Evolutionary conservation across 78 protist genomes (phyloP).

Genomic region (Protostelium mycophagum): DNA sequence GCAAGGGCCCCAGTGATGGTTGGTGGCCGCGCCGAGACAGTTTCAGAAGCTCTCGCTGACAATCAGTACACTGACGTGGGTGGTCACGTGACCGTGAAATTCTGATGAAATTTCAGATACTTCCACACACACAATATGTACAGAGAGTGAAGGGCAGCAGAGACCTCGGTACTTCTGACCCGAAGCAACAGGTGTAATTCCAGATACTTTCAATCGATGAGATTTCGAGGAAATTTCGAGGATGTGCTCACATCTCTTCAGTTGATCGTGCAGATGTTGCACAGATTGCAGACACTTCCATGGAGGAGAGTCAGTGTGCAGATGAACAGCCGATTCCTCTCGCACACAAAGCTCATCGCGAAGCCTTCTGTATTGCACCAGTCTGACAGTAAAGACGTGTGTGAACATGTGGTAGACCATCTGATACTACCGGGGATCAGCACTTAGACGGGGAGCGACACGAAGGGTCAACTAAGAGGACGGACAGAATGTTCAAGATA

Average conservation of each 20-base stretch:
- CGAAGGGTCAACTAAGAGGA: too few species aligned
- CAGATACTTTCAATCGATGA: too few species aligned
- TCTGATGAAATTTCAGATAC: not conserved
- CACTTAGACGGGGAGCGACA: too few species aligned
- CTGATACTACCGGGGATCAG: too few species aligned
- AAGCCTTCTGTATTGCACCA: not conserved
- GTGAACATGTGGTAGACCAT: not conserved
- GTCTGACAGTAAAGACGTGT: not conserved
- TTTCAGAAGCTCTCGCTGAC: not conserved
- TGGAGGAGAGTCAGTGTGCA: not conserved
- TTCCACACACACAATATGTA: not conserved
- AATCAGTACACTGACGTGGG: not conserved
- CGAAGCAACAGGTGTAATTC: not conserved
- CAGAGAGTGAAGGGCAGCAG: not conserved
- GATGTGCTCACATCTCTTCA: not conserved
- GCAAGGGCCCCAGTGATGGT: not conserved
- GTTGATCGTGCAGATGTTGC: not conserved
- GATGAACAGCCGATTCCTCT: not conserved
- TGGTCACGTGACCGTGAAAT: not conserved
- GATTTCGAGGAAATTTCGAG: not conserved
- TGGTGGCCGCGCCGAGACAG: not conserved
- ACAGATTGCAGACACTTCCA: not conserved
- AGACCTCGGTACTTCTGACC: not conserved
- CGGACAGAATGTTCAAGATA: too few species aligned
- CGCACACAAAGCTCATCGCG: not conserved